Percentiles rank a stretch among this genome's conserved stretches.
Evolutionary conservation across 2,329 filamentous ascomycete genomes (phyloP).

Genomic region (Aphanoascus verrucosus): DNA sequence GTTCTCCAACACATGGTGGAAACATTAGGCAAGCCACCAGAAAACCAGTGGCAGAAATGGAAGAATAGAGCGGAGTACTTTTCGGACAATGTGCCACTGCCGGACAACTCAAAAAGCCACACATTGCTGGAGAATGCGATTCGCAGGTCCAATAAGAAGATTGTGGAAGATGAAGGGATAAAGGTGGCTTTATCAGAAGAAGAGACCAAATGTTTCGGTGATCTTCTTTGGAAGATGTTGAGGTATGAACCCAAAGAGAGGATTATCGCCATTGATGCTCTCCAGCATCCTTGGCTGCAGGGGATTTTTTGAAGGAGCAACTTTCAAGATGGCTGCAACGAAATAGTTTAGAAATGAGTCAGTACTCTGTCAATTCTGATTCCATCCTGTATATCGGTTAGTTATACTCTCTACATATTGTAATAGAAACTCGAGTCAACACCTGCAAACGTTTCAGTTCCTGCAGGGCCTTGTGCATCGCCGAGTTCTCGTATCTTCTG

Average conservation of each 20-base stretch:
- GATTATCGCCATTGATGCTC: neutral
- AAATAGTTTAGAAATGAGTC: too few species aligned
- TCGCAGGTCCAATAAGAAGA: neutral
- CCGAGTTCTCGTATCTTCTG: too few species aligned
- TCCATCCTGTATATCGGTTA: too few species aligned
- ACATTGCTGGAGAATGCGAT: neutral
- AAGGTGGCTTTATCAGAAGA: neutral
- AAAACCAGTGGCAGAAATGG: neutral
- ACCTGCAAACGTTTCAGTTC: too few species aligned
- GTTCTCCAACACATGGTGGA: neutral
- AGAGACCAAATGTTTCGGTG: neutral
- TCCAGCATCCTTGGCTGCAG: neutral
- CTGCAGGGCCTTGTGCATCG: too few species aligned
- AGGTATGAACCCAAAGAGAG: neutral
- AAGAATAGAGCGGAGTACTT: neutral
- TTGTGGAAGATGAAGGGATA: neutral
- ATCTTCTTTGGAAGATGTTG: constrained; percentile 1
- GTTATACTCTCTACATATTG: too few species aligned
- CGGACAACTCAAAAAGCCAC: neutral
- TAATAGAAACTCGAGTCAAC: too few species aligned
- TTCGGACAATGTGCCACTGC: neutral
- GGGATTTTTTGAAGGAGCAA: neutral
- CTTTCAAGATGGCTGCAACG: too few species aligned
- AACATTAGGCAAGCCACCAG: neutral
- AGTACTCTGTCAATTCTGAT: too few species aligned